Evolutionary conservation across 2,329 filamentous ascomycete species (phyloP).

Genomic region (Calonectria pteridis): DNA sequence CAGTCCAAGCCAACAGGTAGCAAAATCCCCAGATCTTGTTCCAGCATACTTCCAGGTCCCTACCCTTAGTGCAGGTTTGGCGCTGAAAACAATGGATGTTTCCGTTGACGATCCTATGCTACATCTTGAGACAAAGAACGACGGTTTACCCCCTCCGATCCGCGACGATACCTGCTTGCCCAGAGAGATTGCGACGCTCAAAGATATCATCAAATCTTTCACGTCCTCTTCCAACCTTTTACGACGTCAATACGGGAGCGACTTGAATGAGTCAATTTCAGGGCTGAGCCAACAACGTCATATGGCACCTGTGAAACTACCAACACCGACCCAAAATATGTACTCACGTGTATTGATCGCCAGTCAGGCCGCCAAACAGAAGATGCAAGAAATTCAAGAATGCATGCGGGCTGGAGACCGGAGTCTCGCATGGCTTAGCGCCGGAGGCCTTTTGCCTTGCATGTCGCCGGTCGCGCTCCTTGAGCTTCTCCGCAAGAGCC

Average conservation of each 20-base stretch:
- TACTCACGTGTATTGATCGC: background rate
- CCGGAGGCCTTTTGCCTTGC: conserved; percentile 59
- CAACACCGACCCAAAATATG: background rate
- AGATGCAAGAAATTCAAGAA: background rate
- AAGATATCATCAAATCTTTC: background rate
- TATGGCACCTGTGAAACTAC: background rate
- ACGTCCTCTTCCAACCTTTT: background rate
- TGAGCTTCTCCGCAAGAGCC: conserved; percentile 55
- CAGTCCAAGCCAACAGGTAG: background rate
- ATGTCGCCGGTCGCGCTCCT: conserved; percentile 58
- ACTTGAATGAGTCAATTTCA: background rate
- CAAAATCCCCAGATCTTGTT: background rate
- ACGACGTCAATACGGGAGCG: conserved; percentile 4
- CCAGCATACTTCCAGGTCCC: background rate
- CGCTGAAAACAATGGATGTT: background rate
- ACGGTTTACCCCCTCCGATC: background rate
- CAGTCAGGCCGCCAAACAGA: background rate
- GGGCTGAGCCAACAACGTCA: background rate
- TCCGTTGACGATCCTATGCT: background rate
- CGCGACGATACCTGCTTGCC: background rate
- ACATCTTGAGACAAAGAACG: too few relatives aligned
- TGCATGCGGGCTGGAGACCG: background rate
- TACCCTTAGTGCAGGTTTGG: background rate
- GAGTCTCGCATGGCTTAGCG: conserved; percentile 53
- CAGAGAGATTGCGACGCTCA: background rate